Percentiles rank a stretch among this genome's conserved stretches.
These are phyloP conservation scores for Boletus sp. DNA, from an alignment of 768 basidiomycete genomes.

Conservation along the genomic window DNA sequence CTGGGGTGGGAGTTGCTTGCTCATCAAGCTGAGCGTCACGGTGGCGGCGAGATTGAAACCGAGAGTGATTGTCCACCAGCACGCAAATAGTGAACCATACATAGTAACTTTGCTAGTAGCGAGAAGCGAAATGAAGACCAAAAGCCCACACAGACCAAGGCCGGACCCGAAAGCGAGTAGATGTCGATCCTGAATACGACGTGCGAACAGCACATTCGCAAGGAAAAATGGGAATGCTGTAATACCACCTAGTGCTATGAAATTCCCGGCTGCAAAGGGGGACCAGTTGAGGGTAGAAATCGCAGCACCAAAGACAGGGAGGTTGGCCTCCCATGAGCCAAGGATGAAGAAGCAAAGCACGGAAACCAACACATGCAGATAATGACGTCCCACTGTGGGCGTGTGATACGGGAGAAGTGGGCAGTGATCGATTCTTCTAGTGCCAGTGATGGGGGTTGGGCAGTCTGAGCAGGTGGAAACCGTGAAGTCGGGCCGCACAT, in stretches of 20 bases:
- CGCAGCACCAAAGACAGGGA: slow-evolving; percentile 56
- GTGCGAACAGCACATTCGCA: slow-evolving; percentile 54
- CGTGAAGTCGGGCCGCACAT: neutral
- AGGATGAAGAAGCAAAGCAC: slow-evolving; percentile 72
- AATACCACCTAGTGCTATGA: slow-evolving; percentile 65
- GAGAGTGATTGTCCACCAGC: slow-evolving; percentile 54
- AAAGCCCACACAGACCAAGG: slow-evolving; percentile 51
- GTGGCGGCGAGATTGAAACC: slow-evolving; percentile 76
- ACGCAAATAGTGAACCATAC: slow-evolving; percentile 46
- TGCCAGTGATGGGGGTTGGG: neutral
- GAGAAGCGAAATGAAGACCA: slow-evolving; percentile 50
- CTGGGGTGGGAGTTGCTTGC: slow-evolving; percentile 62
- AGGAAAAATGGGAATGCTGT: slow-evolving; percentile 66
- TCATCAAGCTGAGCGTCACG: slow-evolving; percentile 62
- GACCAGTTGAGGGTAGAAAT: slow-evolving; percentile 48
- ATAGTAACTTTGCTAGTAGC: slow-evolving; percentile 37
- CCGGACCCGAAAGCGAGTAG: slow-evolving; percentile 52
- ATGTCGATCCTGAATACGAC: slow-evolving; percentile 57
- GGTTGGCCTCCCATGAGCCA: slow-evolving; percentile 52
- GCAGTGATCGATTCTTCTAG: neutral
- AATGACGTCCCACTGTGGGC: slow-evolving; percentile 50
- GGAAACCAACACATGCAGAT: slow-evolving; percentile 69
- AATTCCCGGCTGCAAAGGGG: slow-evolving; percentile 65
- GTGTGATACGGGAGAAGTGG: slow-evolving; percentile 19
- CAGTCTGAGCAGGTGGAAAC: neutral